Base-by-base conservation (phyloP, 192 early-diverging fungal species). In the Mortierella alpina region DNA sequence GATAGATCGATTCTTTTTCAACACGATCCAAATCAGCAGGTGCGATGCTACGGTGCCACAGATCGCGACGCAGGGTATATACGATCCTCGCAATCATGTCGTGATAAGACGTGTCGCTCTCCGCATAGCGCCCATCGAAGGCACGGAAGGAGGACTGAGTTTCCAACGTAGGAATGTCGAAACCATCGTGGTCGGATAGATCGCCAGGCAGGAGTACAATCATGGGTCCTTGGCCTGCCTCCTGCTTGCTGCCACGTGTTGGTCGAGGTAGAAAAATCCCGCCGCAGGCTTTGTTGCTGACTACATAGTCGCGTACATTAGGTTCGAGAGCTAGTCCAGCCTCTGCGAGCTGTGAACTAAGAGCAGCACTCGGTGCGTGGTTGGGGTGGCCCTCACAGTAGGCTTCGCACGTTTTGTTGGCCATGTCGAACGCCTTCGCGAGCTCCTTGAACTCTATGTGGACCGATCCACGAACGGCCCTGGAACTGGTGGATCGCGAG, bases 61-160 rank as follows among this genome's bases (percentile, higher is more conserved):
- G 60, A 44, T 62, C 31, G 20, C 52, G 40, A 13, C 73, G 48
- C 45, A 60, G 59, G 6, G 20, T 61, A 45, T 41, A 67, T 7
- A 75, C 52, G 8, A 75, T 51, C 23, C 48, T 47, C 3, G 65
- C 57, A 13, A 75, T 61, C 66, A 63, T 63, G 12, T 75, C 66
- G 59, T 75, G 73, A 59, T 41, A 40, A 8, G 7, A 44, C 11
- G 65, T 11, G 0, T 44, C 17, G 6, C 49, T 39, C 0, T 6
- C n/a, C 6, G 49, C 59, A 15, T 75, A 75, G 2, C 15, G 10
- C 1, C 20, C 52, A 8, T 63, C 51, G 31, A 44, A 75, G 68
- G 13, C 40, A 15, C 20, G 55, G 31, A 39, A 67, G 61, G 5
- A 47, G 20, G 6, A 18, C 46, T 10, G 59, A 40, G 40, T 31